Evolutionary conservation across 495 filamentous ascomycete genomes (phyloP).

Genomic region (Articulospora tetracladia): DNA sequence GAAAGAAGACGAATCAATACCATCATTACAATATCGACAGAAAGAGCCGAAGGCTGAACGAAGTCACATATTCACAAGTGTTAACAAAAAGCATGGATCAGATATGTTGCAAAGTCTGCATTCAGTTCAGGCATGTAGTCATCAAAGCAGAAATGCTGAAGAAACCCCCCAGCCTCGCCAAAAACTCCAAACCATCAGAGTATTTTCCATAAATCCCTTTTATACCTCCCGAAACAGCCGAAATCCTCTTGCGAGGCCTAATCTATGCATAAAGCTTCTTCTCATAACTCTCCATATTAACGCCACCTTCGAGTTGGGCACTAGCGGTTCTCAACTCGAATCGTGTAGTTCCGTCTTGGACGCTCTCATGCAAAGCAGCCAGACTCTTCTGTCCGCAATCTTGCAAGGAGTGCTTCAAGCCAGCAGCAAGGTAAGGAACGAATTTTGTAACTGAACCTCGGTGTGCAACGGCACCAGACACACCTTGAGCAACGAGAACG

Average conservation of each 20-base stretch:
- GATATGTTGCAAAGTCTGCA: not conserved
- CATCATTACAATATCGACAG: too few species aligned
- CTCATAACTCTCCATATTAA: constrained; percentile 97
- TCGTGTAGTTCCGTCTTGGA: constrained; percentile 71
- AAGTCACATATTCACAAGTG: too few species aligned
- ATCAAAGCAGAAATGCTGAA: not conserved
- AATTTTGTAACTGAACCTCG: constrained; percentile 84
- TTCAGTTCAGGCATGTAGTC: not conserved
- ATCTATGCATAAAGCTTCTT: constrained; percentile 94
- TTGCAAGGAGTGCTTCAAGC: constrained; percentile 95
- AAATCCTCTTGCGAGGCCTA: constrained; percentile 5
- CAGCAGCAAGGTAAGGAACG: constrained; percentile 89
- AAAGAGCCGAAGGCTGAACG: too few species aligned
- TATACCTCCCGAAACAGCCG: not conserved
- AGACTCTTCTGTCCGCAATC: constrained; percentile 86
- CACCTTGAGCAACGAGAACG: constrained; percentile 94
- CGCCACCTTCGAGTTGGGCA: constrained; percentile 91
- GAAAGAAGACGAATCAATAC: too few species aligned
- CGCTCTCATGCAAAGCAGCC: constrained; percentile 68
- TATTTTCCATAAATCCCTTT: constrained; percentile 5
- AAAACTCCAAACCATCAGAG: not conserved
- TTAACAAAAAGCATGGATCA: not conserved
- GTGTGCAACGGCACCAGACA: constrained; percentile 66
- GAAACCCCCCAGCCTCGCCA: not conserved
- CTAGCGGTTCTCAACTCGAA: constrained; percentile 94